phyloP scores from a whole-genome alignment of 345 rosid species.

The Turnera subulata region DNA sequence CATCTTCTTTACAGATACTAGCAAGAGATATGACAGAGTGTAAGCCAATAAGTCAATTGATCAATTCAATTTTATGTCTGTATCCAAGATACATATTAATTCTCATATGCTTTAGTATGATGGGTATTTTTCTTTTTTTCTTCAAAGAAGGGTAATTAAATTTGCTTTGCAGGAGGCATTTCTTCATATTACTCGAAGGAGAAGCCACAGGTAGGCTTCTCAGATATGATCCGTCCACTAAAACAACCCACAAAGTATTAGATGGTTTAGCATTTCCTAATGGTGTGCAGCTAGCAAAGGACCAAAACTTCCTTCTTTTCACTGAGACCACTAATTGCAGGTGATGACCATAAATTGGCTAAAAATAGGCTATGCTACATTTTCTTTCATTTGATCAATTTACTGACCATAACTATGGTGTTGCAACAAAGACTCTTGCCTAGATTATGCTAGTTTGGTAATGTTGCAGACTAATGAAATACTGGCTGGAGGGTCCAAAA shows the following conservation, averaged over 20 bases:
- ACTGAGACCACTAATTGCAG: conserved; percentile 97
- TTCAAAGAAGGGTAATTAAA: no score
- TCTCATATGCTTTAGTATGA: no score
- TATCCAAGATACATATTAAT: no score
- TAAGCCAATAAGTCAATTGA: conserved; percentile 21
- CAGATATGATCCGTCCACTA: conserved; percentile 81
- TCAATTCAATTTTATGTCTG: no score
- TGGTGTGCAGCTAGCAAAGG: conserved; percentile 76
- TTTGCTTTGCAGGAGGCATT: conserved; percentile 58
- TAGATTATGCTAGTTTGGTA: background rate
- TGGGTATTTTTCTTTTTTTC: background rate
- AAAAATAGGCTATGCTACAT: no score
- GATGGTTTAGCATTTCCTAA: conserved; percentile 94
- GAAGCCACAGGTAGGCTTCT: conserved; percentile 90
- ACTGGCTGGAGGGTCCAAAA: conserved; percentile 83
- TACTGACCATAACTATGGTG: no score
- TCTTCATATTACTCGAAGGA: conserved; percentile 87
- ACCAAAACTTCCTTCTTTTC: conserved; percentile 76
- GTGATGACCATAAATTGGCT: no score
- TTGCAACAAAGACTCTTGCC: no score
- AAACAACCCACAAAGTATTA: conserved; percentile 65
- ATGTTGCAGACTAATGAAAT: conserved; percentile 63
- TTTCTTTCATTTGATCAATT: no score
- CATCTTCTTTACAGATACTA: conserved; percentile 90
- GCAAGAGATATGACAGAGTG: conserved; percentile 88